These are phyloP conservation scores for Fusarium udum DNA, from an alignment of 2,329 filamentous ascomycete genomes.

Conservation along the genomic window DNA sequence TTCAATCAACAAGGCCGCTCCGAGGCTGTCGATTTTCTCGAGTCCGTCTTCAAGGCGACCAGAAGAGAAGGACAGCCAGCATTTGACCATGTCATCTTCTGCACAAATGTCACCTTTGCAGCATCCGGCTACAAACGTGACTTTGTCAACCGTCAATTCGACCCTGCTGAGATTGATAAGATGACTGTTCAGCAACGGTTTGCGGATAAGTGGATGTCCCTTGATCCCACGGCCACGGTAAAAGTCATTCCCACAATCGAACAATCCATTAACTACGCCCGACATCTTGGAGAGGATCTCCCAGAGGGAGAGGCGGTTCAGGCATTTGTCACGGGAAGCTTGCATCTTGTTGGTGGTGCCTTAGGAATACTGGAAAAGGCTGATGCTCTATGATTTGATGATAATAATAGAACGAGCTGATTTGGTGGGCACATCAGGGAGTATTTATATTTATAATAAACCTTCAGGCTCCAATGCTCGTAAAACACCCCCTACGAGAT, in stretches of 20 bases:
- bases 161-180: slow-evolving; percentile 60
- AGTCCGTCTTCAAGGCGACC: slow-evolving; percentile 53
- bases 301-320: slow-evolving; percentile 51
- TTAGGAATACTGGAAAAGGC: slow-evolving; percentile 59
- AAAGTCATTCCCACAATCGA: slow-evolving; percentile 63
- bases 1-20: slow-evolving; percentile 84
- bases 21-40: slow-evolving; percentile 64
- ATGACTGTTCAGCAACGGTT: slow-evolving; percentile 64
- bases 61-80: slow-evolving; percentile 44
- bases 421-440: neutral
- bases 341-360: slow-evolving; percentile 69
- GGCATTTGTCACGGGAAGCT: slow-evolving; percentile 68
- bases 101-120: slow-evolving; percentile 74
- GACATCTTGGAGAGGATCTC: slow-evolving; percentile 47
- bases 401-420: neutral
- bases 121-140: slow-evolving; percentile 63
- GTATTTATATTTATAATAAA: slow-evolving; percentile 48
- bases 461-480: slow-evolving; percentile 70
- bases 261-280: slow-evolving; percentile 61
- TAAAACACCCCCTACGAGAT: slow-evolving; percentile 82
- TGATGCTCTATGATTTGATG: slow-evolving; percentile 51
- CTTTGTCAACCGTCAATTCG: slow-evolving; percentile 65
- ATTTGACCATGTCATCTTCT: slow-evolving; percentile 83
- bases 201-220: slow-evolving; percentile 59
- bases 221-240: slow-evolving; percentile 59